phyloP scores from a whole-genome alignment of 305 asterid genomes.

The Petunia hybrid region DNA sequence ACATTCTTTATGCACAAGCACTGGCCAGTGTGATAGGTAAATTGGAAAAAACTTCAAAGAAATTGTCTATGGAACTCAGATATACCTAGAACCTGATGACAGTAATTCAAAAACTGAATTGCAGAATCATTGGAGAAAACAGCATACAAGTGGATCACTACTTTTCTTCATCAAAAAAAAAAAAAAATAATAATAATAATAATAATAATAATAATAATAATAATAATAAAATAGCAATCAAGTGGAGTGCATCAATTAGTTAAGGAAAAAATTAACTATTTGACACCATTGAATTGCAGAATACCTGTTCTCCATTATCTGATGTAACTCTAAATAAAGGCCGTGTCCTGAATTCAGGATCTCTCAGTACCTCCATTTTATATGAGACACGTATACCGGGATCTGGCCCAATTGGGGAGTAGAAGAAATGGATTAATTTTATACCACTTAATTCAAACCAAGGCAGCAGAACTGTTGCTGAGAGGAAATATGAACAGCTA shows the following conservation, averaged over 20 bases:
- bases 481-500: slow-evolving; percentile 41
- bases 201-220: no score
- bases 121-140: slow-evolving; percentile 10
- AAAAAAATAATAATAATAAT: no score
- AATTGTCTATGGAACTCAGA: not conserved
- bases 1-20: not conserved
- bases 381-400: slow-evolving; percentile 61
- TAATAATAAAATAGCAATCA: slow-evolving; percentile 24
- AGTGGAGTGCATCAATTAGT: slow-evolving; percentile 24
- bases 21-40: not conserved
- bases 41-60: not conserved
- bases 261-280: slow-evolving; percentile 33
- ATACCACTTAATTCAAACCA: slow-evolving; percentile 1
- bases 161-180: not conserved
- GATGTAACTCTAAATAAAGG: slow-evolving; percentile 84
- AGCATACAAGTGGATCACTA: not conserved
- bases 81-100: not conserved
- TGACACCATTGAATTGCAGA: slow-evolving; percentile 36
- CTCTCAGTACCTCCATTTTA: slow-evolving; percentile 90
- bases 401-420: slow-evolving; percentile 50
- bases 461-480: slow-evolving; percentile 31
- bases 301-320: slow-evolving; percentile 88
- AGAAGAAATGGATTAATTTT: slow-evolving; percentile 19
- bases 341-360: slow-evolving; percentile 61
- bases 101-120: slow-evolving; percentile 22